Conservation (phyloP, 2,329 filamentous ascomycete species). For the Botrytis byssoidea region DNA sequence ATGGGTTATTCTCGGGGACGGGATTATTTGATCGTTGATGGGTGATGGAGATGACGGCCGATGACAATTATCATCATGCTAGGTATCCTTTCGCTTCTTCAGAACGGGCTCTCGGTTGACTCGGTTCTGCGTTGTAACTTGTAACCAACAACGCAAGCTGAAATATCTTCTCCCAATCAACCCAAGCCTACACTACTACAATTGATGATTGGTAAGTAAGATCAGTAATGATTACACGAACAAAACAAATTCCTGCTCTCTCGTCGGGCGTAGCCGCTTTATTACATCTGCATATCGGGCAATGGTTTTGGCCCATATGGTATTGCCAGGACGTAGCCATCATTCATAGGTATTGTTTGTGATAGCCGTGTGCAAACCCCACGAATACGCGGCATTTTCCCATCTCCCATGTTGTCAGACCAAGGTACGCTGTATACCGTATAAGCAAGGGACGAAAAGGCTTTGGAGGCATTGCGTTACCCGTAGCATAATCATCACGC, state of each 20-base stretch:
- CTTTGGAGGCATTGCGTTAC: neutral
- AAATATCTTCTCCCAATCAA: constrained; percentile 3
- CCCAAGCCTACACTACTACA: neutral
- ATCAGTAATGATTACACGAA: neutral
- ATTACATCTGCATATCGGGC: constrained; percentile 15
- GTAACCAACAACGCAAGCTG: constrained; percentile 3
- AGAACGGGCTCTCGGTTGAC: constrained; percentile 4
- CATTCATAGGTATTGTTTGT: neutral
- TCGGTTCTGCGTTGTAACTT: constrained; percentile 16
- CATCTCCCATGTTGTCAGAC: constrained; percentile 14
- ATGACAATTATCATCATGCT: no score
- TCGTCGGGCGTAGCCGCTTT: constrained; percentile 14
- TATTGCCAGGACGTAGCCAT: neutral
- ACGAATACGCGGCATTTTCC: constrained; percentile 16
- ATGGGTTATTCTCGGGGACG: no score
- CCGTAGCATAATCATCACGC: neutral
- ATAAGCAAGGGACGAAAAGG: constrained; percentile 19
- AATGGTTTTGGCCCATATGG: neutral
- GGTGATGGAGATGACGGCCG: no score
- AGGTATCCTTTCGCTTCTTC: constrained; percentile 6
- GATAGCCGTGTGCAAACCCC: constrained; percentile 14
- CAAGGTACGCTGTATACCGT: neutral
- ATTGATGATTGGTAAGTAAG: neutral
- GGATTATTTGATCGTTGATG: no score
- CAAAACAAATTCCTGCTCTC: constrained; percentile 2